Conservation (phyloP, 495 filamentous ascomycete genomes). For the Talaromyces adpressus region DNA sequence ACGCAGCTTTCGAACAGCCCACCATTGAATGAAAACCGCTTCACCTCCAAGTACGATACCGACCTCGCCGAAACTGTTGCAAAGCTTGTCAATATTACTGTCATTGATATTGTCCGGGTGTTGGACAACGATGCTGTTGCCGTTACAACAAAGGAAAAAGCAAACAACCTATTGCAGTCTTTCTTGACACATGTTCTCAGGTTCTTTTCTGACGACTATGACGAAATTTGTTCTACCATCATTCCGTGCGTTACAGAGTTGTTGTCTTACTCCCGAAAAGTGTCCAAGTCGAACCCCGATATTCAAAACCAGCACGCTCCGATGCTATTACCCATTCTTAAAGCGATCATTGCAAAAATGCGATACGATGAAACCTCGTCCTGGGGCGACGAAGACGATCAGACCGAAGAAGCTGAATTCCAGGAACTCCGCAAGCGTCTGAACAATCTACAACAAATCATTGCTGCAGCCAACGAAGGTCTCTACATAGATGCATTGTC, state of each 20-base stretch:
- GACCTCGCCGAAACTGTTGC: slow-evolving; percentile 92
- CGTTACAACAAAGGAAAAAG: slow-evolving; percentile 47
- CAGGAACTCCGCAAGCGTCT: slow-evolving; percentile 85
- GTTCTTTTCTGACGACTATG: slow-evolving; percentile 95
- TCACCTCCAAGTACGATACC: slow-evolving; percentile 80
- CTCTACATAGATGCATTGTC: slow-evolving; percentile 82
- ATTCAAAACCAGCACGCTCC: slow-evolving; percentile 61
- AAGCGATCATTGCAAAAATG: slow-evolving; percentile 91
- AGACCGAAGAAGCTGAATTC: slow-evolving; percentile 98
- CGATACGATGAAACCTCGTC: slow-evolving; percentile 89
- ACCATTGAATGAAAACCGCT: slow-evolving; percentile 65
- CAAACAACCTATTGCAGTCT: slow-evolving; percentile 66
- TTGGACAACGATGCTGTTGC: slow-evolving; percentile 55
- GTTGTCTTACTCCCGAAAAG: slow-evolving; percentile 77
- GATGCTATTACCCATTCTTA: slow-evolving; percentile 79
- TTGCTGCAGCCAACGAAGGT: slow-evolving; percentile 75
- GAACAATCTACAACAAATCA: slow-evolving; percentile 81
- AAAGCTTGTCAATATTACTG: slow-evolving; percentile 87
- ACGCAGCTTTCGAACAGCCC: slow-evolving; percentile 74
- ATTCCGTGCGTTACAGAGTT: slow-evolving; percentile 88
- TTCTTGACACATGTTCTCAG: slow-evolving; percentile 83
- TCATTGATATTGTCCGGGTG: slow-evolving; percentile 76
- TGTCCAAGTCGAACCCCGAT: slow-evolving; percentile 51
- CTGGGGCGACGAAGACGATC: slow-evolving; percentile 91
- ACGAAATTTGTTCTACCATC: slow-evolving; percentile 92